Evolutionary conservation across 2,329 filamentous ascomycete genomes (phyloP).

Genomic region (Blastomyces gilchristii): DNA sequence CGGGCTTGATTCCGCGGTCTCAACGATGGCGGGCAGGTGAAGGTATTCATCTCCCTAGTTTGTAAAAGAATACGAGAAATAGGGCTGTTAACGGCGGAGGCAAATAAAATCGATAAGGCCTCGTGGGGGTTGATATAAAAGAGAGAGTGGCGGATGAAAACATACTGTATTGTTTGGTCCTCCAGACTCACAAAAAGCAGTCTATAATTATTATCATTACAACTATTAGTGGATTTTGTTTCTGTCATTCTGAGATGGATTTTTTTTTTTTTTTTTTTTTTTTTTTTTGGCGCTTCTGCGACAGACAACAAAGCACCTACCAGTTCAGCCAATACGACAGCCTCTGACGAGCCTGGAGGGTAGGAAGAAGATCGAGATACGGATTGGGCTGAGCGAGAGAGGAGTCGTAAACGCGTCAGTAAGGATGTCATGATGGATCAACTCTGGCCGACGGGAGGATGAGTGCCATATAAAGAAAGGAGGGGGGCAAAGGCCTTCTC

Average conservation of each 20-base stretch:
- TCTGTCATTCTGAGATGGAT: not conserved
- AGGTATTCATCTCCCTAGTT: slow-evolving; percentile 75
- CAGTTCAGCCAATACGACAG: slow-evolving; percentile 32
- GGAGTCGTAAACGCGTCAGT: not conserved
- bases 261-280: too few relatives aligned
- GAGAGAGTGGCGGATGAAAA: not conserved
- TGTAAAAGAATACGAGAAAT: not conserved
- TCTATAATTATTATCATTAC: slow-evolving; percentile 39
- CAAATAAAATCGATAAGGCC: slow-evolving; percentile 9
- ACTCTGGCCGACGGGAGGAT: not conserved
- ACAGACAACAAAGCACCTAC: slow-evolving; percentile 21
- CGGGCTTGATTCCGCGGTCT: slow-evolving; percentile 86
- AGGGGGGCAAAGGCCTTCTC: too few relatives aligned
- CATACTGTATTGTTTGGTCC: slow-evolving; percentile 38
- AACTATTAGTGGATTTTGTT: not conserved
- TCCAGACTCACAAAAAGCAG: slow-evolving; percentile 69
- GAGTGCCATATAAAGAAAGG: too few relatives aligned
- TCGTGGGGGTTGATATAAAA: too few relatives aligned
- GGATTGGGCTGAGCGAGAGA: slow-evolving; percentile 7
- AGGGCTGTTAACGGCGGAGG: not conserved
- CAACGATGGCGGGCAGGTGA: slow-evolving; percentile 86
- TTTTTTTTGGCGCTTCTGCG: not conserved
- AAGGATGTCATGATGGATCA: slow-evolving; percentile 2
- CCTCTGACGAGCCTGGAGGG: slow-evolving; percentile 32
- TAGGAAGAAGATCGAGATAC: slow-evolving; percentile 18